Evolutionary conservation across 2,329 filamentous ascomycete genomes (phyloP).

Genomic region (Xylaria sp.): DNA sequence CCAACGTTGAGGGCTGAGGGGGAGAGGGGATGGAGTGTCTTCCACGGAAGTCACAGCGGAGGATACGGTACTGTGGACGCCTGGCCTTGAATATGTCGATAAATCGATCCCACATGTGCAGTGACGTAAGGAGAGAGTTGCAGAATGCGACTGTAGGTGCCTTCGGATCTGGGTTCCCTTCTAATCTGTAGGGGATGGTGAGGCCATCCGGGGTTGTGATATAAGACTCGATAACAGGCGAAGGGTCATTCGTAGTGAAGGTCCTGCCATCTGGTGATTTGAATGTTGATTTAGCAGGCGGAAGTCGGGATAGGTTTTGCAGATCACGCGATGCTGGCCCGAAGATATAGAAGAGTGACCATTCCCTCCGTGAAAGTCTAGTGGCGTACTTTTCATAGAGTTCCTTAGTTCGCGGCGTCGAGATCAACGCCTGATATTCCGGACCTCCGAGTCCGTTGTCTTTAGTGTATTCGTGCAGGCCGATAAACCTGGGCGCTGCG

Average conservation of each 20-base stretch:
- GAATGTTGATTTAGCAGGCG: slow-evolving; percentile 61
- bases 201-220: slow-evolving; percentile 76
- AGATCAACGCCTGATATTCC: slow-evolving; percentile 71
- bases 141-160: slow-evolving; percentile 80
- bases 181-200: slow-evolving; percentile 76
- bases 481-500: slow-evolving; percentile 67
- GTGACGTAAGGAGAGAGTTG: slow-evolving; percentile 83
- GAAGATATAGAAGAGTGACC: slow-evolving; percentile 82
- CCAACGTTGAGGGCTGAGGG: slow-evolving; percentile 66
- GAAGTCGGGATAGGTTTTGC: slow-evolving; percentile 62
- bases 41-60: slow-evolving; percentile 83
- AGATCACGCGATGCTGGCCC: slow-evolving; percentile 79
- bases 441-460: slow-evolving; percentile 73
- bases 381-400: slow-evolving; percentile 70
- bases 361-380: slow-evolving; percentile 68
- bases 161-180: slow-evolving; percentile 73
- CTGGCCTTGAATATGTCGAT: slow-evolving; percentile 68
- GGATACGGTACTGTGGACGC: slow-evolving; percentile 74
- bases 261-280: slow-evolving; percentile 66
- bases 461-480: slow-evolving; percentile 77
- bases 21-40: slow-evolving; percentile 63
- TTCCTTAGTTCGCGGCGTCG: slow-evolving; percentile 70
- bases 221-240: slow-evolving; percentile 72
- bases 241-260: slow-evolving; percentile 62
- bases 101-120: slow-evolving; percentile 84